Conservation (phyloP, 331 rosid species). For the Dryas integrifolia region DNA sequence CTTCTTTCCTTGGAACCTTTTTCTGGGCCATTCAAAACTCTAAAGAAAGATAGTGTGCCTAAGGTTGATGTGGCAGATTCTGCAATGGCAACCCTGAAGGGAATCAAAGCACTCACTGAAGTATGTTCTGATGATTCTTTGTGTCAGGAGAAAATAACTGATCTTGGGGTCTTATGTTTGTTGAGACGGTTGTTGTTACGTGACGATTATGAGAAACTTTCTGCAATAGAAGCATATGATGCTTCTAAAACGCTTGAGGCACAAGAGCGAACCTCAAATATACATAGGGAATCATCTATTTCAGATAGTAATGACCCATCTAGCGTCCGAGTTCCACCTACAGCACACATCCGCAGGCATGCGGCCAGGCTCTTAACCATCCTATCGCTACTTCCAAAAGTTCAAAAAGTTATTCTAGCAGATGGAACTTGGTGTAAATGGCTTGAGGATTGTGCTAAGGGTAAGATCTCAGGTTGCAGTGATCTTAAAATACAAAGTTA, state of each 20-base stretch:
- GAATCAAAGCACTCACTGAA: constrained; percentile 85
- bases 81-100: constrained; percentile 86
- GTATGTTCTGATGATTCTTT: constrained; percentile 63
- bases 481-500: constrained; percentile 84
- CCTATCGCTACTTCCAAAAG: constrained; percentile 76
- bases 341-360: constrained; percentile 93
- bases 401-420: constrained; percentile 55
- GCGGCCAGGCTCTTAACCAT: constrained; percentile 85
- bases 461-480: constrained; percentile 80
- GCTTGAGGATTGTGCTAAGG: constrained; percentile 93
- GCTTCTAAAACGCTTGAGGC: constrained; percentile 73
- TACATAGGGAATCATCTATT: constrained; percentile 36
- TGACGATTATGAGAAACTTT: constrained; percentile 92
- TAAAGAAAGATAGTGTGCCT: constrained; percentile 57
- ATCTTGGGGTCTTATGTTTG: constrained; percentile 72
- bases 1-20: constrained; percentile 80
- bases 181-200: constrained; percentile 76
- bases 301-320: constrained; percentile 55
- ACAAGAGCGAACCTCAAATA: constrained; percentile 49
- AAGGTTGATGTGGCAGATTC: constrained; percentile 91
- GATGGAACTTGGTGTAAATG: constrained; percentile 74
- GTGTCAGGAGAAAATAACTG: constrained; percentile 58
- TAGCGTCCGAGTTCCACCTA: constrained; percentile 82
- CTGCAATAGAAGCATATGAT: constrained; percentile 85
- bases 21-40: constrained; percentile 56